phyloP scores from a whole-genome alignment of 345 rosid species.

The Tarenaya hassleriana region DNA sequence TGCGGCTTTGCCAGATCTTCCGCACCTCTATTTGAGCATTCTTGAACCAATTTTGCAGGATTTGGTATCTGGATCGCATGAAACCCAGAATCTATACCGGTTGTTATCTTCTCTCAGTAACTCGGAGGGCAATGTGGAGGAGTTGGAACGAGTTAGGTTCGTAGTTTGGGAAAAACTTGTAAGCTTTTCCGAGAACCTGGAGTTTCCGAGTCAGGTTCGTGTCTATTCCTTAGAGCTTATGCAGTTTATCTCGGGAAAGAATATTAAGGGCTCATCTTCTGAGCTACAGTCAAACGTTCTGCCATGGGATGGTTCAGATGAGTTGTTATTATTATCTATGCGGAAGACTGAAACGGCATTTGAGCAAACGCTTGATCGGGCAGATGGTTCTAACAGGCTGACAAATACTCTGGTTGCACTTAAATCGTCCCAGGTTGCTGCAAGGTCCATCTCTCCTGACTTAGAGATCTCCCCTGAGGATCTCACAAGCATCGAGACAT shows the following conservation, averaged over 20 bases:
- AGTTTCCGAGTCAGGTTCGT: conserved; percentile 64
- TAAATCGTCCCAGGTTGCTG: conserved; percentile 72
- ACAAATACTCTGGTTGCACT: conserved; percentile 82
- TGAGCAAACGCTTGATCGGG: conserved; percentile 35
- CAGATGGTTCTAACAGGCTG: conserved; percentile 57
- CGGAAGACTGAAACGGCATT: conserved; percentile 35
- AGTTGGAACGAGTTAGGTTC: conserved; percentile 57
- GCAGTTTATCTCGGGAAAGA: conserved; percentile 65
- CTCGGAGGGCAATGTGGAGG: conserved; percentile 62
- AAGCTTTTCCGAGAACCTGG: conserved; percentile 63
- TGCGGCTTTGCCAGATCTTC: conserved; percentile 40
- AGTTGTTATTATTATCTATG: conserved; percentile 38
- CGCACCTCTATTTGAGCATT: conserved; percentile 47
- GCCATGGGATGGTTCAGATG: conserved; percentile 89
- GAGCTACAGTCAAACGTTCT: conserved; percentile 48
- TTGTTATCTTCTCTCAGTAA: conserved; percentile 71
- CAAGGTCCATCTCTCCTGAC: conserved; percentile 49
- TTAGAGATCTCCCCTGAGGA: conserved; percentile 67
- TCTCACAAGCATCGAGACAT: conserved; percentile 45
- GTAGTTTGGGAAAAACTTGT: conserved; percentile 73
- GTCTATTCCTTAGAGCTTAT: conserved; percentile 79
- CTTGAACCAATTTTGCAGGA: conserved; percentile 60
- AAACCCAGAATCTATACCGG: conserved; percentile 44
- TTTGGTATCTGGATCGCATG: conserved; percentile 42
- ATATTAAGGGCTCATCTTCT: conserved; percentile 46